A percentile compares a stretch with the other conserved stretches of the same genome.
Evolutionary conservation across 805 yeast species (phyloP).

Genomic region (Sugiyamaella marilandica): DNA sequence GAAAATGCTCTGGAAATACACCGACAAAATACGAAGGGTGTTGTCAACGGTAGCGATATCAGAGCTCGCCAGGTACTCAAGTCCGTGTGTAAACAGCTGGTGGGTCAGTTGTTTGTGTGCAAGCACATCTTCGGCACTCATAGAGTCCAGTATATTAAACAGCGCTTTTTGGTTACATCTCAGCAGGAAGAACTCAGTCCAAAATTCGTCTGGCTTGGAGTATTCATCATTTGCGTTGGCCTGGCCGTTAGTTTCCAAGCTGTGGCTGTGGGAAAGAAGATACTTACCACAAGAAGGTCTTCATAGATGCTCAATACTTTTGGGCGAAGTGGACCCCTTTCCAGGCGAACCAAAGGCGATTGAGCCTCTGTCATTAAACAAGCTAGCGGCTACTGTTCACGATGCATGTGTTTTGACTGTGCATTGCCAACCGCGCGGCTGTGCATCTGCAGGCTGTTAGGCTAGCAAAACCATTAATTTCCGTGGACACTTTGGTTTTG

Average conservation of each 20-base stretch:
- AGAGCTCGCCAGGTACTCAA: slow-evolving; percentile 17
- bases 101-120: slow-evolving; percentile 12
- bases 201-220: slow-evolving; percentile 19
- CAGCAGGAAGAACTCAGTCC: slow-evolving; percentile 23
- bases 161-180: slow-evolving; percentile 22
- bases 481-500: too few relatives aligned
- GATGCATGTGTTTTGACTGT: neutral
- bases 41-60: slow-evolving; percentile 21
- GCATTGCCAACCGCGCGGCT: neutral
- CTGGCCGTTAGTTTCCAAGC: slow-evolving; percentile 7
- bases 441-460: neutral
- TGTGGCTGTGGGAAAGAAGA: neutral
- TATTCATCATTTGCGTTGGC: slow-evolving; percentile 14
- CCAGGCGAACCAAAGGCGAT: slow-evolving; percentile 29
- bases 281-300: slow-evolving; percentile 28
- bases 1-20: slow-evolving; percentile 28
- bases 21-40: slow-evolving; percentile 22
- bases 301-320: slow-evolving; percentile 34
- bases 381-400: neutral
- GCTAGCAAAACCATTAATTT: too few relatives aligned
- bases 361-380: slow-evolving; percentile 3
- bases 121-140: slow-evolving; percentile 24
- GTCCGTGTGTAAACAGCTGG: slow-evolving; percentile 25
- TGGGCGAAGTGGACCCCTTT: slow-evolving; percentile 28
- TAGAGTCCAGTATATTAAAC: slow-evolving; percentile 21